These are phyloP conservation scores for Pseudocercospora vitis DNA, from an alignment of 2,329 filamentous ascomycete species.

Conservation along the genomic window DNA sequence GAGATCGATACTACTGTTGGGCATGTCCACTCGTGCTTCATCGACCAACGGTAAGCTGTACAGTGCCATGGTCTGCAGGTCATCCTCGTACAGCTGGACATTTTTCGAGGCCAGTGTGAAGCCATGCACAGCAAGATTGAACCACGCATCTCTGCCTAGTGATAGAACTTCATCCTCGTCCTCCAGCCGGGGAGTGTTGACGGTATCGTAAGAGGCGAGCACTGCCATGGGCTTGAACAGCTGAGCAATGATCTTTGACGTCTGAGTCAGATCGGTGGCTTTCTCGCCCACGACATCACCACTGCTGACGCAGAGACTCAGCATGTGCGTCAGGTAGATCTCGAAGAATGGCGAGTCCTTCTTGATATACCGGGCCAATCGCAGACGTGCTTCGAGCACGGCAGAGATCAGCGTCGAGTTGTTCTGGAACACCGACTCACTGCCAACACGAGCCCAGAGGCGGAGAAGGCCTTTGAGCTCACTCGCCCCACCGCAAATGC, in stretches of 20 bases:
- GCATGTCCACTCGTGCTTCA: slow-evolving; percentile 82
- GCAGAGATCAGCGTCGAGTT: slow-evolving; percentile 69
- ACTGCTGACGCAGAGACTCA: slow-evolving; percentile 85
- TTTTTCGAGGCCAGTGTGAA: slow-evolving; percentile 74
- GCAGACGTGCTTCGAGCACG: slow-evolving; percentile 73
- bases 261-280: slow-evolving; percentile 62
- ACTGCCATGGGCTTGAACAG: slow-evolving; percentile 84
- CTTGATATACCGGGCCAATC: slow-evolving; percentile 69
- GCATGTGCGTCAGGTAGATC: slow-evolving; percentile 77
- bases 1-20: slow-evolving; percentile 94
- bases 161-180: slow-evolving; percentile 49
- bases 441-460: slow-evolving; percentile 72
- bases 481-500: slow-evolving; percentile 71
- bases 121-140: slow-evolving; percentile 93
- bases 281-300: slow-evolving; percentile 69
- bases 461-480: slow-evolving; percentile 87
- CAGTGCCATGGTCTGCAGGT: slow-evolving; percentile 80
- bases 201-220: slow-evolving; percentile 66
- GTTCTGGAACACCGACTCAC: slow-evolving; percentile 69
- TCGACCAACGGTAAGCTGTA: slow-evolving; percentile 85
- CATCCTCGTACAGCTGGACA: slow-evolving; percentile 69
- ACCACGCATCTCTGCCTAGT: slow-evolving; percentile 86
- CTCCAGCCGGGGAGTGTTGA: slow-evolving; percentile 50
- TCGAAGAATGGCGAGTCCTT: slow-evolving; percentile 74
- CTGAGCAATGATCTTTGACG: slow-evolving; percentile 82